Conservation (phyloP, 116 monocot species). For the Dioscorea cayenensis region DNA sequence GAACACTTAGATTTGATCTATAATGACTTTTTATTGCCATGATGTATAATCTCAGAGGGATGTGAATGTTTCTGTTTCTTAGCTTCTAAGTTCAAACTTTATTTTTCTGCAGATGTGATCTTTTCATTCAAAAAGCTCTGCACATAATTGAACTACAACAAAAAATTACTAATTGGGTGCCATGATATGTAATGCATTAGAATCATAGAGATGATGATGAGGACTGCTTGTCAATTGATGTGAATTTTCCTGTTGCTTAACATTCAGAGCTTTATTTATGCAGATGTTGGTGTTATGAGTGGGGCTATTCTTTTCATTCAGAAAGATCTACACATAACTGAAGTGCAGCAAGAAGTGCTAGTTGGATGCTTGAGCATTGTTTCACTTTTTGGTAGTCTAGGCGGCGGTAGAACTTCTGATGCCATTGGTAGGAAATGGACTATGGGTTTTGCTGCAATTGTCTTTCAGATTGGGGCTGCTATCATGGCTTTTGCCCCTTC, state of each 20-base stretch:
- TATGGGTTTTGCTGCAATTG: slow-evolving; percentile 68
- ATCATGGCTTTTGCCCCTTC: slow-evolving; percentile 82
- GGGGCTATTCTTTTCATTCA: slow-evolving; percentile 91
- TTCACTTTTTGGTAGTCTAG: slow-evolving; percentile 78
- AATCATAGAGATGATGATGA: neutral
- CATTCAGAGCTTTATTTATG: slow-evolving; percentile 6
- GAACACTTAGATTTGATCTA: slow-evolving; percentile 51
- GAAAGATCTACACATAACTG: slow-evolving; percentile 72
- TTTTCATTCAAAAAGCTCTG: too few relatives aligned
- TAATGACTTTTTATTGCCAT: too few relatives aligned
- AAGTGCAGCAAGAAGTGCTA: slow-evolving; percentile 84
- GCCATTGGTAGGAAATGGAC: slow-evolving; percentile 91
- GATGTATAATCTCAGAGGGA: too few relatives aligned
- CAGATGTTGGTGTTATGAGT: slow-evolving; percentile 99
- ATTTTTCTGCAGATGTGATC: too few relatives aligned
- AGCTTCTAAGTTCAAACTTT: too few relatives aligned
- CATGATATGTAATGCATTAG: neutral
- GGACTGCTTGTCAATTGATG: too few relatives aligned
- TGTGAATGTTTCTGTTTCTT: too few relatives aligned
- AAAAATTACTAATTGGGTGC: too few relatives aligned
- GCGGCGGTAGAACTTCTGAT: slow-evolving; percentile 76
- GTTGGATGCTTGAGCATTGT: slow-evolving; percentile 81
- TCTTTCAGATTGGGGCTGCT: slow-evolving; percentile 77
- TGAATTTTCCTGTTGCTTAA: neutral
- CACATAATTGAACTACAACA: too few relatives aligned